Evolutionary conservation across 306 rosid species (phyloP).

Genomic region (Luffa aegyptiaca): DNA sequence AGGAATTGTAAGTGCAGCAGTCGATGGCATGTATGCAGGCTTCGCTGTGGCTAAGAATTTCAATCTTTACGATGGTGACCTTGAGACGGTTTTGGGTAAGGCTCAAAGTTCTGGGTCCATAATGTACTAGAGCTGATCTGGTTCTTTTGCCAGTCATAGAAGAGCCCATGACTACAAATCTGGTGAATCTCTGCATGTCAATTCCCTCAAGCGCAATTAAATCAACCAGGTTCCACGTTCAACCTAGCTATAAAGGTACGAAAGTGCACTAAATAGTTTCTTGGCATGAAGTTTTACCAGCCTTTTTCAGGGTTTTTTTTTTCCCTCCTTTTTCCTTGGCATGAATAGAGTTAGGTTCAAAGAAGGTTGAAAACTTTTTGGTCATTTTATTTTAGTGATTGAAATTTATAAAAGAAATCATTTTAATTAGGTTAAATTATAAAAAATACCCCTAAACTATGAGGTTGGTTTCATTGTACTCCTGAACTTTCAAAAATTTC

Average conservation of each 20-base stretch:
- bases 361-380: neutral
- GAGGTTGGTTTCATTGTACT: no score
- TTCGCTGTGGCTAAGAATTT: constrained; percentile 68
- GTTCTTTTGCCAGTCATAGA: neutral
- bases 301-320: neutral
- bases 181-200: neutral
- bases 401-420: neutral
- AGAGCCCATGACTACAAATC: neutral
- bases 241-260: neutral
- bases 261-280: neutral
- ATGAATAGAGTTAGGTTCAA: neutral
- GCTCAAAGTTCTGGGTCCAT: constrained; percentile 46
- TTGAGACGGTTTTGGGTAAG: constrained; percentile 73
- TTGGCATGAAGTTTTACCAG: neutral
- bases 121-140: constrained; percentile 44
- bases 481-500: no score
- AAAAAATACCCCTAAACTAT: no score
- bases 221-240: neutral
- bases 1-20: constrained; percentile 93
- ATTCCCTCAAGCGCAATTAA: neutral
- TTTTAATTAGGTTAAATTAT: no score
- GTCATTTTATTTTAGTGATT: neutral
- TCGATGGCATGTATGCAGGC: constrained; percentile 87
- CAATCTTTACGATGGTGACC: constrained; percentile 38
- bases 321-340: neutral